phyloP scores from a whole-genome alignment of 2,329 filamentous ascomycete species.

The Neonectria hederae region DNA sequence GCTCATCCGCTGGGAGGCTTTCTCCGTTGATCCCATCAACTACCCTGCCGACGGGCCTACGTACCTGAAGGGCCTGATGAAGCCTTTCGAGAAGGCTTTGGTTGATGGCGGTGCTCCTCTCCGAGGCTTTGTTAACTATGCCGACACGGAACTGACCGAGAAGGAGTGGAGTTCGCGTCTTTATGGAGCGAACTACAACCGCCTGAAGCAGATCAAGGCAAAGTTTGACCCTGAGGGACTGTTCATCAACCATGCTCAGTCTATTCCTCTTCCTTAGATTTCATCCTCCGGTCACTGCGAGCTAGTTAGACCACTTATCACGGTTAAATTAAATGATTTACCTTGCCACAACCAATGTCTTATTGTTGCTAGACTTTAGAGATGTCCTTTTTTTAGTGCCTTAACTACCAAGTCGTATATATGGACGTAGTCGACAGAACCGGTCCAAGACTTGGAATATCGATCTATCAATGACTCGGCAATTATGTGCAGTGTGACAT shows the following conservation, averaged over 20 bases:
- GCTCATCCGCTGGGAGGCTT: slow-evolving; percentile 38
- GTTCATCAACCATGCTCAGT: slow-evolving; percentile 35
- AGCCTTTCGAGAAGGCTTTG: slow-evolving; percentile 37
- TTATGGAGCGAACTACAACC: slow-evolving; percentile 34
- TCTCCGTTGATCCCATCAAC: slow-evolving; percentile 14
- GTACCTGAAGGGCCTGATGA: slow-evolving; percentile 34
- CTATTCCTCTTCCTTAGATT: slow-evolving; percentile 29
- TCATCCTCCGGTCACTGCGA: not conserved
- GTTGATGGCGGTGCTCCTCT: slow-evolving; percentile 30
- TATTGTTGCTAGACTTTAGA: not conserved
- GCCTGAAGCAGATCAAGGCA: slow-evolving; percentile 36
- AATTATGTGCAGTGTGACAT: too few relatives aligned
- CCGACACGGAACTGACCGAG: slow-evolving; percentile 36
- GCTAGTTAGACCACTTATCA: not conserved
- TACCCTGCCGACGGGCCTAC: slow-evolving; percentile 34
- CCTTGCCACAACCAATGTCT: not conserved
- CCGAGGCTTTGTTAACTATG: slow-evolving; percentile 41
- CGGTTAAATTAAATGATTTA: not conserved
- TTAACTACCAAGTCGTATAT: too few relatives aligned
- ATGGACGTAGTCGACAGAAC: slow-evolving; percentile 20
- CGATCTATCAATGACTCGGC: too few relatives aligned
- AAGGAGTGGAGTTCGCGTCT: slow-evolving; percentile 39
- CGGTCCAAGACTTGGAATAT: too few relatives aligned
- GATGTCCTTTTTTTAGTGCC: too few relatives aligned
- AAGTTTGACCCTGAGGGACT: slow-evolving; percentile 32